Evolutionary conservation across 768 basidiomycete genomes (phyloP), one percentile per base, ranked within the genome.

Genomic region (Lentinus tigrinus): DNA sequence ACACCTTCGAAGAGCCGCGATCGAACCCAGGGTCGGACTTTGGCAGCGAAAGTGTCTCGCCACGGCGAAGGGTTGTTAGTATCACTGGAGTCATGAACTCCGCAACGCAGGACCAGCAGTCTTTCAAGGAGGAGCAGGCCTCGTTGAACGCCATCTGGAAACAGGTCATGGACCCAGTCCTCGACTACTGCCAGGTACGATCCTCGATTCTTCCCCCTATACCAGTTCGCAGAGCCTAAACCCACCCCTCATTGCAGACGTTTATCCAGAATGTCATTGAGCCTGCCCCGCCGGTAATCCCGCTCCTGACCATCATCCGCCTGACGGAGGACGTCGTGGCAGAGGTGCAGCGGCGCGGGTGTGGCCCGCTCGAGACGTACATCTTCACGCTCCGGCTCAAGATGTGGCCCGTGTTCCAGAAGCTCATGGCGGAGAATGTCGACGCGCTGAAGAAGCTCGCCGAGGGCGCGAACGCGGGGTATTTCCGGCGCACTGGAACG

Each of bases 401-500:
- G 63, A 84, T 98, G 79, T 98, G 95, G 93, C 97, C 96, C 2
- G 78, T 89, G 4, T 98, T 96, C 73, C 90, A 95, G 68, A 95
- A 91, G 66, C 82, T 81, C 28, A 90, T 98, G 86, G 83, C 88
- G 23, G 86, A 88, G 19, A 85, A 98, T 63, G 77, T 89, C 44
- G 93, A 95, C 14, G 81, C 85, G 27, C 72, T 98, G 58, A 94
- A 89, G 71, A 90, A 85, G 69, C 72, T 95, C 24, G 89, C 90
- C 1, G 95, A 95, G 64, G 87, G 89, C 14, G 76, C 84, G 21
- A 74, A 77, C 56, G 71, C 74, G 34, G 78, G 88, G 36, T 87
- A 87, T 66, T 86, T 89, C 67, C 82, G 82, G 63, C 81, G 87
- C 52, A 75, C 81, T 8, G 72, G 78, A 5, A 73, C 73, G 16